Base-by-base conservation (phyloP, 2,329 filamentous ascomycete genomes). In the Calonectria pteridis region DNA sequence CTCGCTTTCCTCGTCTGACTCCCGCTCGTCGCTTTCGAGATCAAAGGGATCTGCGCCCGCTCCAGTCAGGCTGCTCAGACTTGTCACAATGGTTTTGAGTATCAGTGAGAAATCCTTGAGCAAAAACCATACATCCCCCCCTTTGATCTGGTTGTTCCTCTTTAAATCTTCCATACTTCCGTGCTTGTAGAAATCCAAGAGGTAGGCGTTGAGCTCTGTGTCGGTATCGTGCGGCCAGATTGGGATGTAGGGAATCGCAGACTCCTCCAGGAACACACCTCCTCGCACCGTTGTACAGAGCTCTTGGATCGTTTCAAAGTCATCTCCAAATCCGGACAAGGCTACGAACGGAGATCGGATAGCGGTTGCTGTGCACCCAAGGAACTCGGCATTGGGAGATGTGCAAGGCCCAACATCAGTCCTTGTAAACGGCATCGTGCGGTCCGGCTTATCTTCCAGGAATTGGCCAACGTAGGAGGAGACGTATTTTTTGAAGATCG, bases 161-260 rank as follows among this genome's bases (percentile, higher is more conserved):
- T 90, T 89, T 3, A 96, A 84, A 0, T 91, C 89, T 1, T 86
- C 81, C 28, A 92, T 82, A 79, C 93, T 90, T 4, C 93, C 94
- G 77, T 96, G 92, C 82, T 91, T 94, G 87, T 91, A 95, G 83
- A 95, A 96, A 82, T 96, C 93, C 73, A 93, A 91, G 0, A 96
- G 84, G 79, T 94, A 94, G 0, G 92, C 91, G 76, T 94, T 94
- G 73, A 92, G 89, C 16, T 83, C 81, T 11, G 73, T 83, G 75
- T 71, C 65, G 3, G 87, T 86, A 67, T 93, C 90, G 31, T 91
- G 85, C 0, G 91, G 90, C 77, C 89, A 89, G 14, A 94, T 84
- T 6, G 88, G 87, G 6, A 95, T 87, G 80, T 93, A 90, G 0
- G 94, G 94, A 29, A 96, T 91, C 1, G 93, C 92, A 0, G 92